Conservation (phyloP, 2,329 filamentous ascomycete species). For the Teratosphaeria gauchensis region DNA sequence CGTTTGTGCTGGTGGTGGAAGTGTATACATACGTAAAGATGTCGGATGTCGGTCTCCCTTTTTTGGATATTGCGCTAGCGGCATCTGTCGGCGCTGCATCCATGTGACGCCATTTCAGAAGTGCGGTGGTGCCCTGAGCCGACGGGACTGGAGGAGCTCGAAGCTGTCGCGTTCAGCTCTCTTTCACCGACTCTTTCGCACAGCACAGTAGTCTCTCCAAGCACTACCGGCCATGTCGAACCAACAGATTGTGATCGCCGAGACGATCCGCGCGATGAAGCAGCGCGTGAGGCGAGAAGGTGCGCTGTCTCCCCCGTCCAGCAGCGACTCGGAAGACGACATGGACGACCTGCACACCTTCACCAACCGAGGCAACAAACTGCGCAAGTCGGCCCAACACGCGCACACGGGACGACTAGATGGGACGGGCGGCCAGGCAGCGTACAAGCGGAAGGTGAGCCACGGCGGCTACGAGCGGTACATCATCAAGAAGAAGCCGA, state of each 20-base stretch:
- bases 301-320: constrained; percentile 28
- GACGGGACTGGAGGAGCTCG: no score
- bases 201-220: not conserved
- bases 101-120: not conserved
- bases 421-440: constrained; percentile 47
- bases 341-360: constrained; percentile 48
- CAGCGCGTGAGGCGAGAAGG: constrained; percentile 47
- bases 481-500: constrained; percentile 65
- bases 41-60: no score
- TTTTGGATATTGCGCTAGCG: not conserved
- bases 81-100: not conserved
- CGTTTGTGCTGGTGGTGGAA: not conserved
- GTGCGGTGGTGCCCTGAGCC: no score
- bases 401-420: constrained; percentile 61
- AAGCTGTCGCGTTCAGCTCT: not conserved
- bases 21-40: no score
- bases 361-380: constrained; percentile 68
- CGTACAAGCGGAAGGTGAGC: constrained; percentile 50
- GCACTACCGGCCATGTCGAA: constrained; percentile 38
- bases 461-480: constrained; percentile 63
- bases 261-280: constrained; percentile 60
- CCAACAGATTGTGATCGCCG: constrained; percentile 50
- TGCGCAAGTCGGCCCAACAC: constrained; percentile 65
- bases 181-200: not conserved
- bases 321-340: constrained; percentile 68